A percentile compares a stretch with the other conserved stretches of the same genome.
Conservation (phyloP, 2,329 filamentous ascomycete genomes). For the Fusarium mexicanum region DNA sequence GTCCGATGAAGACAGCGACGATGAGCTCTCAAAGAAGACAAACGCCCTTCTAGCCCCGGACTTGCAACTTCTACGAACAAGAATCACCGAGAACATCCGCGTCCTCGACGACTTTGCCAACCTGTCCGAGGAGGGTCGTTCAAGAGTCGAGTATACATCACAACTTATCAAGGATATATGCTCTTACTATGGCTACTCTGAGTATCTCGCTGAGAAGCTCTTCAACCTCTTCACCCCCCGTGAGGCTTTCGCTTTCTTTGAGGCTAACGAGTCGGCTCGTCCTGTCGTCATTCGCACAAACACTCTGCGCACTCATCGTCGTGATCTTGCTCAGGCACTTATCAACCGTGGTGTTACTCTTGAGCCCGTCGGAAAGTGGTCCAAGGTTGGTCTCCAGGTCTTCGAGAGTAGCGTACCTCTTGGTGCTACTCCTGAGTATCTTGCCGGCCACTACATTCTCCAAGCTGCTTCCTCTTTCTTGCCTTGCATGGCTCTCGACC, state of each 20-base stretch:
- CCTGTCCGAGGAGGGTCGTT: conserved; percentile 80
- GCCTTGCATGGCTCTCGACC: conserved; percentile 95
- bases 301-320: conserved; percentile 80
- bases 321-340: conserved; percentile 88
- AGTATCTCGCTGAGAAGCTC: conserved; percentile 95
- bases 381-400: conserved; percentile 94
- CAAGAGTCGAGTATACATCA: conserved; percentile 85
- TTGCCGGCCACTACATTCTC: conserved; percentile 96
- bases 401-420: conserved; percentile 89
- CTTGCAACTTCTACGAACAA: conserved; percentile 84
- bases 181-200: conserved; percentile 95
- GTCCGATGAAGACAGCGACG: conserved; percentile 70
- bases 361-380: conserved; percentile 98
- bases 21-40: conserved; percentile 65
- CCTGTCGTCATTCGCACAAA: conserved; percentile 98
- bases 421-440: conserved; percentile 95
- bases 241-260: conserved; percentile 98
- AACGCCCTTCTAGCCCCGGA: conserved; percentile 82
- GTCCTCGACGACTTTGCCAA: conserved; percentile 90
- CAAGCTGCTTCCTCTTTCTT: conserved; percentile 97
- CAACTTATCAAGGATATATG: conserved; percentile 93
- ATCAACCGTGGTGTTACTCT: conserved; percentile 97
- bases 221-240: conserved; percentile 90
- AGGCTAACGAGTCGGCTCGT: conserved; percentile 94
- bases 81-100: conserved; percentile 93